Percentiles rank a stretch among this genome's conserved stretches.
Conservation (phyloP, 345 rosid species). For the Eucalyptus cloeziana region DNA sequence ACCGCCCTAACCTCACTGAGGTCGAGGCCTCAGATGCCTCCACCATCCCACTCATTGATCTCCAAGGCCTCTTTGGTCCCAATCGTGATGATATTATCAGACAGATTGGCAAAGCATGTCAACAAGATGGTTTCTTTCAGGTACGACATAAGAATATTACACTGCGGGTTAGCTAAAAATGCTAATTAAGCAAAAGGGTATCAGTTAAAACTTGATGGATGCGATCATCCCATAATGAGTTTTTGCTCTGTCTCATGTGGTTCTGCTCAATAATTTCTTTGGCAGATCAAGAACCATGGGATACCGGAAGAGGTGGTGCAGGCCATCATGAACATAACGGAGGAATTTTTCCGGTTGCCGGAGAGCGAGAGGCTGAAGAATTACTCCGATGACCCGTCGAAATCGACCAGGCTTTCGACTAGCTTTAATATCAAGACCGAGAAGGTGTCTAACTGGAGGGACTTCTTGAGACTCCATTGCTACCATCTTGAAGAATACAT, state of each 20-base stretch:
- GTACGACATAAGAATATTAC: background rate
- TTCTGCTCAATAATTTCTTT: background rate
- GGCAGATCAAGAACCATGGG: conserved; percentile 71
- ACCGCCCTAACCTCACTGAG: conserved; percentile 51
- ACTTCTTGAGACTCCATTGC: conserved; percentile 67
- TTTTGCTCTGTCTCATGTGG: background rate
- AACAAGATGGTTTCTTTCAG: conserved; percentile 17
- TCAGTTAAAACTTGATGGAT: background rate
- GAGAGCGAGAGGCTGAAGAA: conserved; percentile 56
- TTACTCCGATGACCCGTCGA: conserved; percentile 56
- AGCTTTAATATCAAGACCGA: conserved; percentile 69
- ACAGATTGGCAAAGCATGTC: conserved; percentile 44
- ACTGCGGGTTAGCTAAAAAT: background rate
- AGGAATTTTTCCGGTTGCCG: conserved; percentile 50
- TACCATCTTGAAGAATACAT: conserved; percentile 49
- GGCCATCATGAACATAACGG: conserved; percentile 18
- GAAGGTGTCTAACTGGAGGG: conserved; percentile 76
- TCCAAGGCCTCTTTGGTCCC: conserved; percentile 33
- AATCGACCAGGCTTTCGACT: conserved; percentile 48
- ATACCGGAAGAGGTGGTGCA: conserved; percentile 14
- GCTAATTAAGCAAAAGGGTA: background rate
- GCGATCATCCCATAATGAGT: background rate
- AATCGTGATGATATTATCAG: conserved; percentile 9
- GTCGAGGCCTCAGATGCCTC: conserved; percentile 7
- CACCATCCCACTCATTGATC: conserved; percentile 58